These are phyloP conservation scores for Podaxis rugospora DNA, from an alignment of 768 basidiomycete species.

Conservation along the genomic window DNA sequence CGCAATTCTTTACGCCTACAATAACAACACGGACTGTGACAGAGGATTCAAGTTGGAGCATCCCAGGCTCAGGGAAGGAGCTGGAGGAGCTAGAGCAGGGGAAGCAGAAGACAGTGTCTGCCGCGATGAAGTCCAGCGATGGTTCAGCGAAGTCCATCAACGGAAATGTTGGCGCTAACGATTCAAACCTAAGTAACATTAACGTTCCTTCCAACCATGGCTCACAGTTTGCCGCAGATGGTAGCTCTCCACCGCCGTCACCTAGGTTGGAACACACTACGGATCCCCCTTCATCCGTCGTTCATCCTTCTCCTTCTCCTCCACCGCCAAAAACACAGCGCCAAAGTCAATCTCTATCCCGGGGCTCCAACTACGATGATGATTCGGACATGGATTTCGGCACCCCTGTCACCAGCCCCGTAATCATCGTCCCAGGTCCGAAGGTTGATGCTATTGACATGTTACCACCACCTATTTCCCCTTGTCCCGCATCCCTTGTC, in stretches of 20 bases:
- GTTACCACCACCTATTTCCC: background rate
- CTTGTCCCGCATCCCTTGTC: background rate
- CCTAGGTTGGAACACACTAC: background rate
- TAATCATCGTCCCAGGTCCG: constrained; percentile 2
- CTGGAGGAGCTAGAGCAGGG: background rate
- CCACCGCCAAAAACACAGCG: background rate
- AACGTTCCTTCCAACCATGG: background rate
- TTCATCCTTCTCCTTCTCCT: background rate
- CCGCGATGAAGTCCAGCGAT: background rate
- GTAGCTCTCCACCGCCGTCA: background rate
- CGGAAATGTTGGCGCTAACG: background rate
- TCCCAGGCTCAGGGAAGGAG: background rate
- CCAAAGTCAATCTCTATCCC: background rate
- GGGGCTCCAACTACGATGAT: background rate
- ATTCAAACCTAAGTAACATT: background rate
- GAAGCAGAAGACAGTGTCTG: background rate
- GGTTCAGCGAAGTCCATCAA: background rate
- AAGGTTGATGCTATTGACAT: background rate
- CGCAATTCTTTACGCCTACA: background rate
- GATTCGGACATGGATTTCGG: constrained; percentile 11
- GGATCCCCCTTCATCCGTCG: background rate
- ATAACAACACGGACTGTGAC: background rate
- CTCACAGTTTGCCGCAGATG: background rate
- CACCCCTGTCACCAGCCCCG: constrained; percentile 9
- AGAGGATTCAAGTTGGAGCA: constrained; percentile 1